Evolutionary conservation across 2,329 filamentous ascomycete species (phyloP).

Genomic region (Colletotrichum lini): DNA sequence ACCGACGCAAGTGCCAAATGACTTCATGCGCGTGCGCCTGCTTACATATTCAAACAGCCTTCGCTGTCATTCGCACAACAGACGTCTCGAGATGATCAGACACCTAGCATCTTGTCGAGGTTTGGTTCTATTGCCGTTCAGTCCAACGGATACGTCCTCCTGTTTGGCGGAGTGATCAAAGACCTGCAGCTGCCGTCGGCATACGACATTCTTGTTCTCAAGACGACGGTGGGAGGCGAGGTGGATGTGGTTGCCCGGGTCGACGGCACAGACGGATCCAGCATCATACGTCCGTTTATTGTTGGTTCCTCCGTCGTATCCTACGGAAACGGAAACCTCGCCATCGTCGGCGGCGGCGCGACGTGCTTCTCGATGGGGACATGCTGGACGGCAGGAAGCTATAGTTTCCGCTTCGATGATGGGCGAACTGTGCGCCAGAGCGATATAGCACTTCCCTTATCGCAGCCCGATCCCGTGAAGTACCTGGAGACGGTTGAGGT

Average conservation of each 20-base stretch:
- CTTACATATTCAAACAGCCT: constrained; percentile 11
- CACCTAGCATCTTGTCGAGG: constrained; percentile 48
- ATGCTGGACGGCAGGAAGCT: constrained; percentile 80
- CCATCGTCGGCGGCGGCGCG: constrained; percentile 84
- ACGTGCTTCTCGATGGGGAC: constrained; percentile 94
- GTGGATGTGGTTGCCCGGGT: constrained; percentile 55
- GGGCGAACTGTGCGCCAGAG: background rate
- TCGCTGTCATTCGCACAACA: constrained; percentile 14
- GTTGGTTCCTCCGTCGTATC: constrained; percentile 75
- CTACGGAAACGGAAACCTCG: constrained; percentile 62
- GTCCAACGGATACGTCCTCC: constrained; percentile 47
- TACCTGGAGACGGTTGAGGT: constrained; percentile 30
- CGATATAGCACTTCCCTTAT: background rate
- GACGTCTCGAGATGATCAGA: background rate
- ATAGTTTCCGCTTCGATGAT: constrained; percentile 52
- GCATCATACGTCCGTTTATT: constrained; percentile 72
- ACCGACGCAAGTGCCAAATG: constrained; percentile 25
- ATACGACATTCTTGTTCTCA: constrained; percentile 66
- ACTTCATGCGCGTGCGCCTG: background rate
- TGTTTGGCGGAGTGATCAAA: constrained; percentile 62
- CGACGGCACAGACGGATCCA: constrained; percentile 50
- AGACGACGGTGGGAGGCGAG: constrained; percentile 41
- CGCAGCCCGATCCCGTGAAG: background rate
- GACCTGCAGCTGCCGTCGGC: constrained; percentile 58
- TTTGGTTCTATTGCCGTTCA: constrained; percentile 60